These are phyloP conservation scores for Spergularia azorica DNA, from an alignment of 179 eudicot genomes.

Conservation along the genomic window DNA sequence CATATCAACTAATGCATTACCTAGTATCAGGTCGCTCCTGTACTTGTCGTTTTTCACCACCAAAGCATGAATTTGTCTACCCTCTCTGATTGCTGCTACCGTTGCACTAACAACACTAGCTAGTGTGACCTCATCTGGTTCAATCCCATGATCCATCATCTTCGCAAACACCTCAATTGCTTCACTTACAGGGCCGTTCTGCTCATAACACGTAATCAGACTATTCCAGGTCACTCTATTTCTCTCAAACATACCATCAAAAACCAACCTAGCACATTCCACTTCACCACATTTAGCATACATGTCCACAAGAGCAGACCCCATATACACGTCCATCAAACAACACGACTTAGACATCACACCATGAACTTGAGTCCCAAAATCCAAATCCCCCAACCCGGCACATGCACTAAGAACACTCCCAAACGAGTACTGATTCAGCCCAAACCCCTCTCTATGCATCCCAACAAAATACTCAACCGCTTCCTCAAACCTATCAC, in stretches of 20 bases:
- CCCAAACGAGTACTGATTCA: conserved; percentile 65
- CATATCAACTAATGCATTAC: conserved; percentile 83
- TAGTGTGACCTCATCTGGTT: conserved; percentile 68
- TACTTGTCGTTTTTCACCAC: conserved; percentile 51
- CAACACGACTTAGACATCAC: conserved; percentile 50
- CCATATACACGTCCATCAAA: conserved; percentile 60
- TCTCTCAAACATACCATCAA: conserved; percentile 58
- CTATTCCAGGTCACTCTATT: conserved; percentile 78
- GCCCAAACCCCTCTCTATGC: conserved; percentile 54
- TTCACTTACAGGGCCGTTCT: conserved; percentile 64
- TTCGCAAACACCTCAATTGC: conserved; percentile 52
- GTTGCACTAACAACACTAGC: conserved; percentile 88
- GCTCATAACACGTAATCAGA: conserved; percentile 78
- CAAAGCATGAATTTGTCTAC: conserved; percentile 56
- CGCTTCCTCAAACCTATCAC: conserved; percentile 59
- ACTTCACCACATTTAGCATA: conserved; percentile 69
- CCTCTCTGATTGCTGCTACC: conserved; percentile 51
- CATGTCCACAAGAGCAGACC: conserved; percentile 83
- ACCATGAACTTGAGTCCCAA: conserved; percentile 67
- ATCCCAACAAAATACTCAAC: conserved; percentile 55
- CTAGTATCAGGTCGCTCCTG: conserved; percentile 53
- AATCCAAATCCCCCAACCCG: conserved; percentile 49
- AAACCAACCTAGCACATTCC: conserved; percentile 55
- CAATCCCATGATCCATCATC: conserved; percentile 54
- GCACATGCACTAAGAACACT: conserved; percentile 87